phyloP scores from a whole-genome alignment of 805 yeast genomes.

The Nakazawaea pomicola region DNA sequence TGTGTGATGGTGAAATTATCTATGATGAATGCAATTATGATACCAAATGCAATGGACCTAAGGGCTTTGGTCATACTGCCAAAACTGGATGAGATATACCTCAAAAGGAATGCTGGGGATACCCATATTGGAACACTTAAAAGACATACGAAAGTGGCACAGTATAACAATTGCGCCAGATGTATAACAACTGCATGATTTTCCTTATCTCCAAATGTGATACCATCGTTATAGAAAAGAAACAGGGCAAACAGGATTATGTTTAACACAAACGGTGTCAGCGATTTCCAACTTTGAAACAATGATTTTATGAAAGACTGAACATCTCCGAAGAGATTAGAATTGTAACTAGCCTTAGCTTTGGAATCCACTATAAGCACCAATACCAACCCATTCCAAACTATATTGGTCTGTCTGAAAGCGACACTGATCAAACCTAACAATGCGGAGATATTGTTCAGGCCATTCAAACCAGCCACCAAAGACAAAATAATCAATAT shows the following conservation, averaged over 20 bases:
- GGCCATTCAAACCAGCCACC: conserved; percentile 35
- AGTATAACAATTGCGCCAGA: conserved; percentile 77
- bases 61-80: conserved; percentile 17
- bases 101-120: conserved; percentile 33
- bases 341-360: conserved; percentile 34
- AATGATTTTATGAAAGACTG: conserved; percentile 24
- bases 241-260: conserved; percentile 52
- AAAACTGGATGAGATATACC: conserved; percentile 32
- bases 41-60: conserved; percentile 19
- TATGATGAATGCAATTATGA: conserved; percentile 40
- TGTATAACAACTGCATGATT: conserved; percentile 75
- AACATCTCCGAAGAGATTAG: conserved; percentile 22
- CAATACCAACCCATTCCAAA: conserved; percentile 71
- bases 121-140: conserved; percentile 77
- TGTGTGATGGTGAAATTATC: conserved; percentile 69
- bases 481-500: conserved; percentile 56
- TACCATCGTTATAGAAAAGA: conserved; percentile 58
- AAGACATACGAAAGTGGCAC: conserved; percentile 54
- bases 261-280: conserved; percentile 50
- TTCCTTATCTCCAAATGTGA: conserved; percentile 87
- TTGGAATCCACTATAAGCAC: conserved; percentile 49
- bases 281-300: conserved; percentile 22
- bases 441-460: conserved; percentile 39
- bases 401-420: conserved; percentile 87
- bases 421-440: conserved; percentile 59